A percentile compares a stretch with the other conserved stretches of the same genome.
Conservation (phyloP, 208 protist genomes). For the Vickermania ingenoplastis region DNA sequence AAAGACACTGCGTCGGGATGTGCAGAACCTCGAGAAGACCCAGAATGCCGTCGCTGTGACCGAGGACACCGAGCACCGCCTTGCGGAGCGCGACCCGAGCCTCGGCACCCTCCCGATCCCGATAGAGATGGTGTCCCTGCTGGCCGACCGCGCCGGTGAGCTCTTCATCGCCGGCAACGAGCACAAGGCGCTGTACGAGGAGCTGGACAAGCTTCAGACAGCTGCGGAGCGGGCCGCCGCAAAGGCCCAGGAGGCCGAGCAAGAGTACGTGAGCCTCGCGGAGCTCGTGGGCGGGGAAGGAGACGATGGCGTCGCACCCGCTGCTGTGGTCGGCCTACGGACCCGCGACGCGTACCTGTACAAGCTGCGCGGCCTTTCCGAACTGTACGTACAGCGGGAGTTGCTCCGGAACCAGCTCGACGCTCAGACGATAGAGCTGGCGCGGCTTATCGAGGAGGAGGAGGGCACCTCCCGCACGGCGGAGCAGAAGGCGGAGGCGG, state of each 20-base stretch:
- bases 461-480: slow-evolving; percentile 38
- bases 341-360: slow-evolving; percentile 23
- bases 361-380: slow-evolving; percentile 14
- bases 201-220: slow-evolving; percentile 22
- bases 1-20: slow-evolving; percentile 48
- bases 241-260: slow-evolving; percentile 3
- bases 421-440: slow-evolving; percentile 31
- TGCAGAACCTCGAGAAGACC: slow-evolving; percentile 43
- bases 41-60: slow-evolving; percentile 24
- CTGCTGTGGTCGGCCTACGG: slow-evolving; percentile 6
- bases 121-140: slow-evolving; percentile 44
- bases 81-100: background rate
- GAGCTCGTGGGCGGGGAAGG: slow-evolving; percentile 23
- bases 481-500: slow-evolving; percentile 39
- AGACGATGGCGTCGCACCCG: slow-evolving; percentile 5
- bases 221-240: slow-evolving; percentile 12
- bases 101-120: slow-evolving; percentile 16
- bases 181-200: slow-evolving; percentile 18
- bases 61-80: slow-evolving; percentile 10
- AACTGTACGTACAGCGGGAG: slow-evolving; percentile 35
- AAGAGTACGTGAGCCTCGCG: slow-evolving; percentile 15
- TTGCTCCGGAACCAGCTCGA: slow-evolving; percentile 26
- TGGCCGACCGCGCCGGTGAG: slow-evolving; percentile 37
- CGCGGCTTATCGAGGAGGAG: slow-evolving; percentile 25
- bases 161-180: slow-evolving; percentile 17